phyloP scores from a whole-genome alignment of 345 rosid species.

The Camelina laxa region DNA sequence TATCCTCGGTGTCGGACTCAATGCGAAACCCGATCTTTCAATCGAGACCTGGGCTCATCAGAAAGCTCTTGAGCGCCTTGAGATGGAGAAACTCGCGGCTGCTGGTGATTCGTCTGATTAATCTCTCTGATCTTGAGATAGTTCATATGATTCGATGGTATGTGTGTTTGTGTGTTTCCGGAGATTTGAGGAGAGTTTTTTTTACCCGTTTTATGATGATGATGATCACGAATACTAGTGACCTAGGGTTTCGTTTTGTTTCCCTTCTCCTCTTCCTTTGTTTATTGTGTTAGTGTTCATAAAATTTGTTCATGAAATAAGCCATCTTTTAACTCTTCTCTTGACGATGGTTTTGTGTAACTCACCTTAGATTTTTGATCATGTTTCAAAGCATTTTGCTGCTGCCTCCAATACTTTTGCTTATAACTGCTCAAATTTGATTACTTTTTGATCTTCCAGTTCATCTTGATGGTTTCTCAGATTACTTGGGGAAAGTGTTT shows the following conservation, averaged over 20 bases:
- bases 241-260: slow-evolving; percentile 24
- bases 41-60: slow-evolving; percentile 99
- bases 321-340: slow-evolving; percentile 27
- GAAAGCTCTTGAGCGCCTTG: slow-evolving; percentile 86
- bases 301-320: slow-evolving; percentile 36
- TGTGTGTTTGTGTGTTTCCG: slow-evolving; percentile 1
- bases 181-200: slow-evolving; percentile 16
- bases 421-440: slow-evolving; percentile 1
- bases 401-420: background rate
- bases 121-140: background rate
- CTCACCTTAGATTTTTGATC: slow-evolving; percentile 11
- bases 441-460: background rate
- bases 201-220: slow-evolving; percentile 24
- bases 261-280: slow-evolving; percentile 15
- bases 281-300: slow-evolving; percentile 20
- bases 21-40: slow-evolving; percentile 93
- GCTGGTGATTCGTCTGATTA: slow-evolving; percentile 39
- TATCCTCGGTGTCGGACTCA: slow-evolving; percentile 94
- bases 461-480: background rate
- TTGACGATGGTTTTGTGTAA: slow-evolving; percentile 36
- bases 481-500: background rate
- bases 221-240: slow-evolving; percentile 27
- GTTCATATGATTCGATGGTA: slow-evolving; percentile 31
- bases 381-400: slow-evolving; percentile 25
- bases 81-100: slow-evolving; percentile 58